Conservation (phyloP, 768 basidiomycete species). For the Solioccasus polychromus region DNA sequence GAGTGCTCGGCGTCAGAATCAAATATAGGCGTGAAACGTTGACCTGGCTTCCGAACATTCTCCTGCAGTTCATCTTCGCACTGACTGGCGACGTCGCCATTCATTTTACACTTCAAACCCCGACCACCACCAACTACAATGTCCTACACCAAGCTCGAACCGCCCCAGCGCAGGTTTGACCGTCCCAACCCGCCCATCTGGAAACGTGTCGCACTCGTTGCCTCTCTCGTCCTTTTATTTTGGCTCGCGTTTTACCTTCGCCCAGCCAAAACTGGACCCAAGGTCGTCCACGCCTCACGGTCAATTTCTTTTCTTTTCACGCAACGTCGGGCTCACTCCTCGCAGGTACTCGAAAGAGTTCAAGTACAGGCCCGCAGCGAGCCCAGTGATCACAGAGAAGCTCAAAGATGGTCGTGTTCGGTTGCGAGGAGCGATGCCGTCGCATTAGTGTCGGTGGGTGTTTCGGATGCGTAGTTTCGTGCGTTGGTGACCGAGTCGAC, state of each 20-base stretch:
- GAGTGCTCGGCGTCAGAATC: too few relatives aligned
- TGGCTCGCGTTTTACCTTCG: conserved; percentile 42
- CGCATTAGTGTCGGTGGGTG: neutral
- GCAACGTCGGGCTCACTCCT: neutral
- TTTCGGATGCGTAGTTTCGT: too few relatives aligned
- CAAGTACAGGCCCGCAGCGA: conserved; percentile 82
- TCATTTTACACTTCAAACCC: conserved; percentile 24
- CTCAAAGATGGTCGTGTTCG: conserved; percentile 68
- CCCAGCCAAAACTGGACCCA: conserved; percentile 30
- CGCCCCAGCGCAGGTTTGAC: conserved; percentile 39
- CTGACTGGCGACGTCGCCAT: too few relatives aligned
- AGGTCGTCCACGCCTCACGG: conserved; percentile 64
- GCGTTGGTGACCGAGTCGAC: too few relatives aligned
- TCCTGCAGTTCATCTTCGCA: too few relatives aligned
- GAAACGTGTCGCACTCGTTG: conserved; percentile 46
- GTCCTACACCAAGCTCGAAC: conserved; percentile 9
- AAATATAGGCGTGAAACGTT: too few relatives aligned
- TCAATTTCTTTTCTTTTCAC: conserved; percentile 32
- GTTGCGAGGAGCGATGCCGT: conserved; percentile 64
- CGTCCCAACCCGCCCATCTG: conserved; percentile 40
- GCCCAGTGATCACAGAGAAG: conserved; percentile 75
- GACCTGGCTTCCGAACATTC: too few relatives aligned
- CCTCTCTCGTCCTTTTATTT: conserved; percentile 40
- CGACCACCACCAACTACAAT: conserved; percentile 12
- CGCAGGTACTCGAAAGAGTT: conserved; percentile 77